Conservation (phyloP, 2,329 filamentous ascomycete genomes). For the Xylariaceae sp. region DNA sequence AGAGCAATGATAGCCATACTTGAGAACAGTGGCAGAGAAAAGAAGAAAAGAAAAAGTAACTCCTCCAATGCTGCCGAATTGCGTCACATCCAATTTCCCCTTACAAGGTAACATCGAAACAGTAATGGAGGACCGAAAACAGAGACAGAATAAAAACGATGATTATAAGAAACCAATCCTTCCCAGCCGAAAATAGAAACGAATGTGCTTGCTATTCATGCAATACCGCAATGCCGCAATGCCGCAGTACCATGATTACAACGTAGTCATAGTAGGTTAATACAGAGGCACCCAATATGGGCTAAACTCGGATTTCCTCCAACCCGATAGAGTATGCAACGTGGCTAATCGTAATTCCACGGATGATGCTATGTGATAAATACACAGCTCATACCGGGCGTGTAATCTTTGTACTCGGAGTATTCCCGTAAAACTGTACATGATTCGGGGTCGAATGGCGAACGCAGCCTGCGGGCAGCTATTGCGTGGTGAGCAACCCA, state of each 20-base stretch:
- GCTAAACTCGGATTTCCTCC: neutral
- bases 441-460: neutral
- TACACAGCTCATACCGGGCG: no score
- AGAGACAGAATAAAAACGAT: conserved; percentile 5
- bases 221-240: no score
- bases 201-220: conserved; percentile 21
- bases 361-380: no score
- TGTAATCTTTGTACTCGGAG: no score
- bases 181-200: conserved; percentile 14
- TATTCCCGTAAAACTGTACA: neutral
- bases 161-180: conserved; percentile 12
- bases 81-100: conserved; percentile 19
- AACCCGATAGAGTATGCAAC: neutral
- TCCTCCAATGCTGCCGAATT: conserved; percentile 34
- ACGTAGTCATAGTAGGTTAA: conserved; percentile 9
- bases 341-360: neutral
- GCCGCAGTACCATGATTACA: conserved; percentile 19
- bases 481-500: conserved; percentile 13
- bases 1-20: conserved; percentile 12
- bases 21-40: conserved; percentile 16
- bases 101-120: conserved; percentile 9
- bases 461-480: conserved; percentile 15
- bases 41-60: conserved; percentile 25
- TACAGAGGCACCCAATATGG: conserved; percentile 5
- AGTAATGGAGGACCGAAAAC: neutral